Conservation (phyloP, 2,329 filamentous ascomycete genomes). For the Trichoderma oligosporum region DNA sequence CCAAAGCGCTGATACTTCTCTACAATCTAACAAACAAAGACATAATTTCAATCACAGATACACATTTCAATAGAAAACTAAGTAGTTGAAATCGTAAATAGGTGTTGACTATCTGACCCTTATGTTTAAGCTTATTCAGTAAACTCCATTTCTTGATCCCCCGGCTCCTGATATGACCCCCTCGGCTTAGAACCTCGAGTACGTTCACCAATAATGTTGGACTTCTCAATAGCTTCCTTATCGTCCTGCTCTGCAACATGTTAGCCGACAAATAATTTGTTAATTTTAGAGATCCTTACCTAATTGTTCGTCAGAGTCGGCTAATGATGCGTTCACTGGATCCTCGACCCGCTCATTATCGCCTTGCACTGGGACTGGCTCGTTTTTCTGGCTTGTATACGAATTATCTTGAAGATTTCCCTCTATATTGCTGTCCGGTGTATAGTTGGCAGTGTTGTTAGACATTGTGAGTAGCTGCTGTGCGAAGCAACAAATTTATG, state of each 20-base stretch:
- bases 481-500: too few species aligned
- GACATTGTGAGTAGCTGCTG: too few species aligned
- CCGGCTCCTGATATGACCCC: conserved; percentile 33
- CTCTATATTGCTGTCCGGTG: too few species aligned
- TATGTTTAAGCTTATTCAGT: too few species aligned
- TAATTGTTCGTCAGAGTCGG: conserved; percentile 9
- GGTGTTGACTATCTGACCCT: too few species aligned
- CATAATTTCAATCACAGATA: too few species aligned
- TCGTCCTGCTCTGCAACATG: conserved; percentile 38
- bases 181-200: conserved; percentile 32
- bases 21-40: too few species aligned
- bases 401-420: conserved; percentile 16
- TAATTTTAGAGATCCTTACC: not conserved
- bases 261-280: not conserved
- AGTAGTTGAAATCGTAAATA: too few species aligned
- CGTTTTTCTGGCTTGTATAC: not conserved
- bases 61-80: too few species aligned
- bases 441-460: too few species aligned
- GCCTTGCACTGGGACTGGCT: conserved; percentile 12
- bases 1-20: too few species aligned
- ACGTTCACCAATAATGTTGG: conserved; percentile 36
- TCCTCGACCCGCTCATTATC: conserved; percentile 10
- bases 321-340: not conserved
- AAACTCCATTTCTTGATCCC: too few species aligned
- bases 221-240: conserved; percentile 35